These are phyloP conservation scores for Rhizopogon vesiculosus DNA, from an alignment of 768 basidiomycete species.

Conservation along the genomic window DNA sequence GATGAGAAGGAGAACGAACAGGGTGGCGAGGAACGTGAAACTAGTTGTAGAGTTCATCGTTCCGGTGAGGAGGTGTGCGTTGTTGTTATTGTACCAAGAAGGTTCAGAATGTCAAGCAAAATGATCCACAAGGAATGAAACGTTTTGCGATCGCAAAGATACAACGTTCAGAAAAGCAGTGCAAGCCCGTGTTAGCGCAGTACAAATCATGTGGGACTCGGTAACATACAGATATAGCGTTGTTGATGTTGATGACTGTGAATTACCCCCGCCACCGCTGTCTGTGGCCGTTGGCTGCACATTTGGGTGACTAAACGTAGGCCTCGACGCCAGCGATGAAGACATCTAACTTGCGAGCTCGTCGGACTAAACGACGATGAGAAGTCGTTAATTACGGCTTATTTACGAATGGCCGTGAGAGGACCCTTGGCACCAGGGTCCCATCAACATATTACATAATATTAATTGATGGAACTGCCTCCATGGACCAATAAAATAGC, in stretches of 20 bases:
- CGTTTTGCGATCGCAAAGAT: background rate
- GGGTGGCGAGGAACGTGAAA: slow-evolving; percentile 70
- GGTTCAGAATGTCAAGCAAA: background rate
- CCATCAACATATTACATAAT: slow-evolving; percentile 6
- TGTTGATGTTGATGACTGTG: slow-evolving; percentile 11
- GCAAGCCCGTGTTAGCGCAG: slow-evolving; percentile 7
- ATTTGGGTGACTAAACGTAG: background rate
- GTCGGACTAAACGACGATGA: background rate
- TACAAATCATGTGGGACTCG: slow-evolving; percentile 2
- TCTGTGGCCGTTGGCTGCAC: background rate
- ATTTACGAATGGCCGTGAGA: background rate
- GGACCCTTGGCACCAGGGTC: background rate
- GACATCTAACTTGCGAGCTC: slow-evolving; percentile 1
- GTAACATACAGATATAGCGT: slow-evolving; percentile 27
- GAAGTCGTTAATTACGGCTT: background rate
- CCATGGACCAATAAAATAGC: slow-evolving; percentile 6
- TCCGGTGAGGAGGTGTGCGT: background rate
- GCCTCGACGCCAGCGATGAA: slow-evolving; percentile 3
- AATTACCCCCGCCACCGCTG: background rate
- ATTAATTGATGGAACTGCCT: slow-evolving; percentile 20
- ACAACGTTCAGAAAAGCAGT: background rate
- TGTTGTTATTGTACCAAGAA: background rate
- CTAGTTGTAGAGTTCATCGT: slow-evolving; percentile 27
- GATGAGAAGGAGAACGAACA: slow-evolving; percentile 61
- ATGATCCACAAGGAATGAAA: background rate